phyloP scores from a whole-genome alignment of 805 yeast species.

The Debaryomyces hansenii region DNA sequence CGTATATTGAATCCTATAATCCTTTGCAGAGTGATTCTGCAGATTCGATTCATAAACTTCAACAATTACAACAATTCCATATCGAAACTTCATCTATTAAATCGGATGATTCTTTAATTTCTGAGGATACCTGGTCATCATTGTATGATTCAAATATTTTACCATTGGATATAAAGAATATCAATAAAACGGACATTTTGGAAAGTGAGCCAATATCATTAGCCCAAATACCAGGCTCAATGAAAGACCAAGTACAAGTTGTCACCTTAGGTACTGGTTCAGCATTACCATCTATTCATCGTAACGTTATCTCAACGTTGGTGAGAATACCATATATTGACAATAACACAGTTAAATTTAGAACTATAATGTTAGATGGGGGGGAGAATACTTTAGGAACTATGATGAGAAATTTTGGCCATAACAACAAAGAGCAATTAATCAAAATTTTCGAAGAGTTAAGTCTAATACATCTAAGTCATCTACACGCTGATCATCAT shows the following conservation, averaged over 20 bases:
- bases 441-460: slow-evolving; percentile 56
- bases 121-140: slow-evolving; percentile 24
- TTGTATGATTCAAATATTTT: slow-evolving; percentile 30
- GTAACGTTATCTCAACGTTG: slow-evolving; percentile 83
- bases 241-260: slow-evolving; percentile 60
- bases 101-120: slow-evolving; percentile 18
- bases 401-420: slow-evolving; percentile 60
- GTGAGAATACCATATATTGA: slow-evolving; percentile 61
- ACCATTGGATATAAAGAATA: slow-evolving; percentile 14
- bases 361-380: slow-evolving; percentile 76
- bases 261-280: slow-evolving; percentile 91
- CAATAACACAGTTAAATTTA: slow-evolving; percentile 23
- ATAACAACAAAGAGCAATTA: slow-evolving; percentile 36
- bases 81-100: slow-evolving; percentile 23
- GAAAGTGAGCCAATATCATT: slow-evolving; percentile 20
- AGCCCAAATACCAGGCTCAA: slow-evolving; percentile 11
- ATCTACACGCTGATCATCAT: slow-evolving; percentile 97
- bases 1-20: slow-evolving; percentile 21
- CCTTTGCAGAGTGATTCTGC: slow-evolving; percentile 9
- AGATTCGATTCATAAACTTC: slow-evolving; percentile 20
- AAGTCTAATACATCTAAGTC: slow-evolving; percentile 70
- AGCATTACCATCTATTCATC: slow-evolving; percentile 77
- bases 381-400: slow-evolving; percentile 91
- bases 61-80: slow-evolving; percentile 28
- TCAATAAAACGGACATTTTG: slow-evolving; percentile 16